These are phyloP conservation scores for Epichloe typhina DNA, from an alignment of 2,329 filamentous ascomycete genomes.

Conservation along the genomic window DNA sequence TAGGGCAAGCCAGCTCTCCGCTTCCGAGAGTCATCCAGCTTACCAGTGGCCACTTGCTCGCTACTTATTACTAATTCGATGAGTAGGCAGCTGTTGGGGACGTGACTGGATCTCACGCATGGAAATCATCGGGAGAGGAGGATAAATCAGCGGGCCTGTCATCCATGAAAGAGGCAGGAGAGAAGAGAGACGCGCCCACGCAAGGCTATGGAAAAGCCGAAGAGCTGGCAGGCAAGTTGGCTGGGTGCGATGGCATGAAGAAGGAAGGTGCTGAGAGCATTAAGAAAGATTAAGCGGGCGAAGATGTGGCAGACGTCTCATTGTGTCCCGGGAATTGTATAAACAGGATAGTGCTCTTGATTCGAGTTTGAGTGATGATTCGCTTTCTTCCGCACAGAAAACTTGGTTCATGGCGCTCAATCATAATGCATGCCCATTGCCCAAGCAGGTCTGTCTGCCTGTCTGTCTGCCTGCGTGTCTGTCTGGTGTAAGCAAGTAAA, in stretches of 20 bases:
- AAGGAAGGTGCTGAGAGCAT: slow-evolving; percentile 43
- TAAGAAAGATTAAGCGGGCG: slow-evolving; percentile 16
- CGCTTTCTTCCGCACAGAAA: too few species aligned
- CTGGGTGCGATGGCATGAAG: slow-evolving; percentile 59
- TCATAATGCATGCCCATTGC: too few species aligned
- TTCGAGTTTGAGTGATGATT: too few species aligned
- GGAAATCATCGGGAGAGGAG: slow-evolving; percentile 50
- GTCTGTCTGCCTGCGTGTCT: background rate
- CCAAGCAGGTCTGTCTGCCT: too few species aligned
- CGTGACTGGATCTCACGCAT: slow-evolving; percentile 47
- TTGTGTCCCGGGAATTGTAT: too few species aligned
- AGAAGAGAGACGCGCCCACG: slow-evolving; percentile 36
- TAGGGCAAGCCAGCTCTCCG: slow-evolving; percentile 9
- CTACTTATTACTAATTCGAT: background rate
- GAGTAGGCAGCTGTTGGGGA: slow-evolving; percentile 45
- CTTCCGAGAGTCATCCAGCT: background rate
- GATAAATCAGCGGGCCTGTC: slow-evolving; percentile 50
- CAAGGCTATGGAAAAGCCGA: slow-evolving; percentile 51
- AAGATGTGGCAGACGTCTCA: too few species aligned
- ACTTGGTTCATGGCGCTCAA: too few species aligned
- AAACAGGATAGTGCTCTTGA: too few species aligned
- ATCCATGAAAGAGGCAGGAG: slow-evolving; percentile 47
- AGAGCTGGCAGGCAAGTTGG: slow-evolving; percentile 47
- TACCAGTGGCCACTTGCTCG: too few species aligned
- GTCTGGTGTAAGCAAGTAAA: background rate